These are phyloP conservation scores for Hawksworthiomyces lignivorus DNA, from an alignment of 2,329 filamentous ascomycete species.

Conservation along the genomic window DNA sequence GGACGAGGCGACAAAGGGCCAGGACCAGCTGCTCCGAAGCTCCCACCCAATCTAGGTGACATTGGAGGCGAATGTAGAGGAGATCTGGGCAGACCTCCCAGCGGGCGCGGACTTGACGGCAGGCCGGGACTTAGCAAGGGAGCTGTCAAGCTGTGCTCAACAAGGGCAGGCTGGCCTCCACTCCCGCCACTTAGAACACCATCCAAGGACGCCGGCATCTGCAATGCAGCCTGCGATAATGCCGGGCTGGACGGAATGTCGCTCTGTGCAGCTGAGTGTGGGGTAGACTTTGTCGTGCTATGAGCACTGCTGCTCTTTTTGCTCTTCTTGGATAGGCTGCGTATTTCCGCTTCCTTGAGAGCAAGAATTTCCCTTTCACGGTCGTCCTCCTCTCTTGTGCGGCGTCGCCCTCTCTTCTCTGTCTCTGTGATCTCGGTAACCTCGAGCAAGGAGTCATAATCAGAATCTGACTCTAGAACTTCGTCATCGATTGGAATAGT, in stretches of 20 bases:
- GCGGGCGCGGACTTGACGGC: constrained; percentile 52
- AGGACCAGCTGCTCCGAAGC: constrained; percentile 15
- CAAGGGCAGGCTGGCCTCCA: neutral
- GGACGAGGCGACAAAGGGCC: constrained; percentile 59
- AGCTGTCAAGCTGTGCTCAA: constrained; percentile 22
- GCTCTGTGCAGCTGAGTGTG: constrained; percentile 22
- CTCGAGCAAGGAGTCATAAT: constrained; percentile 73
- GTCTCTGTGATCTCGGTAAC: constrained; percentile 53
- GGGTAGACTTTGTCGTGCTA: constrained; percentile 34
- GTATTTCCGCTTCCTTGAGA: constrained; percentile 57
- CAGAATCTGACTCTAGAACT: constrained; percentile 67
- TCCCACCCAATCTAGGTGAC: constrained; percentile 49
- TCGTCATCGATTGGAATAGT: constrained; percentile 43
- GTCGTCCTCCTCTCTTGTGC: constrained; percentile 84
- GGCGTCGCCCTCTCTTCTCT: constrained; percentile 64
- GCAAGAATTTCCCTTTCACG: constrained; percentile 63
- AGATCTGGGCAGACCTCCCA: constrained; percentile 38
- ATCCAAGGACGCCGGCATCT: constrained; percentile 42
- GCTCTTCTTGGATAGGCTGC: constrained; percentile 68
- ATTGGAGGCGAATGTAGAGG: constrained; percentile 57
- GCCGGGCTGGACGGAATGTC: constrained; percentile 33
- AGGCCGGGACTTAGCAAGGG: constrained; percentile 52
- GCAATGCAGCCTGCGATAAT: constrained; percentile 24
- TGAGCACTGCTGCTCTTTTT: constrained; percentile 47
- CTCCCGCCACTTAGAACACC: constrained; percentile 35